Evolutionary conservation across 2,329 filamentous ascomycete species (phyloP).

Genomic region (Ceratocystis diversiconidia): DNA sequence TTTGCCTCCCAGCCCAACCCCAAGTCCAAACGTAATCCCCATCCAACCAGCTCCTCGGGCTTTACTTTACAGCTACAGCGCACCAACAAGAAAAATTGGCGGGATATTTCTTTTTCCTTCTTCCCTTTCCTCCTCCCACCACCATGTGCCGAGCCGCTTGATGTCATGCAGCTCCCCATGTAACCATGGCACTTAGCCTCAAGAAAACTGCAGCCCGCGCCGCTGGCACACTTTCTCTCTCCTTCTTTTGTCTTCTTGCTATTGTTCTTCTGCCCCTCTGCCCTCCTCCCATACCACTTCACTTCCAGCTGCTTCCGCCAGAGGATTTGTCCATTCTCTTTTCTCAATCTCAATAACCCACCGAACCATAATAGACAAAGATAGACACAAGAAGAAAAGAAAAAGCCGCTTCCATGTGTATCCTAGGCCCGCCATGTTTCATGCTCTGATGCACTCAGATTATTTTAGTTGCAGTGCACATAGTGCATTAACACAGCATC

Average conservation of each 20-base stretch:
- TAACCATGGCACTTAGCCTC: not conserved
- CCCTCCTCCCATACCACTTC: too few relatives aligned
- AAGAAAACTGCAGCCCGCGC: too few relatives aligned
- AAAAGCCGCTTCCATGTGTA: not conserved
- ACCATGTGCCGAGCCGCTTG: slow-evolving; percentile 1
- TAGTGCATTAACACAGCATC: not conserved
- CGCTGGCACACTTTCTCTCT: too few relatives aligned
- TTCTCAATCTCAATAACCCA: too few relatives aligned
- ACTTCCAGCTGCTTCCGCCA: too few relatives aligned
- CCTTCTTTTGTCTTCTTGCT: too few relatives aligned
- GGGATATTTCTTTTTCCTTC: not conserved
- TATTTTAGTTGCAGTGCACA: not conserved
- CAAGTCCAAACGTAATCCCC: too few relatives aligned
- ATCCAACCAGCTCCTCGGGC: not conserved
- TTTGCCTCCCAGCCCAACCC: not conserved
- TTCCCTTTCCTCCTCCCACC: not conserved
- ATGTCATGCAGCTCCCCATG: not conserved
- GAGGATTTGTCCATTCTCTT: too few relatives aligned
- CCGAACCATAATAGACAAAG: too few relatives aligned
- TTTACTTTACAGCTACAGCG: not conserved
- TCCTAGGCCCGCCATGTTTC: not conserved
- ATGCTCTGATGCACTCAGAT: not conserved
- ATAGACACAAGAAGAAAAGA: not conserved
- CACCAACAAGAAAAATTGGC: not conserved
- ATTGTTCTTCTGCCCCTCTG: too few relatives aligned